A percentile compares a stretch with the other conserved stretches of the same genome.
These are phyloP conservation scores for Ophiostoma angusticollis DNA, from an alignment of 2,329 filamentous ascomycete genomes.

Conservation along the genomic window DNA sequence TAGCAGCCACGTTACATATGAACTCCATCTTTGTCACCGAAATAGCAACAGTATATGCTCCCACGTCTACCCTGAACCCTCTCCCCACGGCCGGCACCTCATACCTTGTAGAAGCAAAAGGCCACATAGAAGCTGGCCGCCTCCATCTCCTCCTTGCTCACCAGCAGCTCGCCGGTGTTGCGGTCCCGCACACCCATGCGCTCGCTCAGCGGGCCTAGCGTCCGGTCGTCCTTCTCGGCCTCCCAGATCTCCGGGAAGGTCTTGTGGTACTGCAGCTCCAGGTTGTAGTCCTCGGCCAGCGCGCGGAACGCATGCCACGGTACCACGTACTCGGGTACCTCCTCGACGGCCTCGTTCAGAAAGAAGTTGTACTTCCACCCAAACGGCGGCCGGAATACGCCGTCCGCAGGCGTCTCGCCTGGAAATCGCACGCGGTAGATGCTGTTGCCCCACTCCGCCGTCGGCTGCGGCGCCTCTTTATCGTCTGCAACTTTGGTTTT, in stretches of 20 bases:
- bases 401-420: conserved; percentile 67
- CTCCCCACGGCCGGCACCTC: too few species aligned
- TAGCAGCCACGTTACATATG: background rate
- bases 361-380: conserved; percentile 98
- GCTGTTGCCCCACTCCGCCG: conserved; percentile 79
- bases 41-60: too few species aligned
- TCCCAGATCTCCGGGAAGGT: conserved; percentile 86
- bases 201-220: conserved; percentile 74
- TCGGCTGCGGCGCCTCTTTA: conserved; percentile 49
- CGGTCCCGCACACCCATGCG: conserved; percentile 86
- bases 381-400: conserved; percentile 84
- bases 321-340: conserved; percentile 93
- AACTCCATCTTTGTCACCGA: too few species aligned
- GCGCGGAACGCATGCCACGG: conserved; percentile 97
- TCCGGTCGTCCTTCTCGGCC: conserved; percentile 72
- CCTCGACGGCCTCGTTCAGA: conserved; percentile 88
- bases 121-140: conserved; percentile 84
- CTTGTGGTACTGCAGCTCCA: conserved; percentile 90
- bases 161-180: conserved; percentile 51
- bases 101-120: conserved; percentile 96
- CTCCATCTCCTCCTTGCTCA: conserved; percentile 81
- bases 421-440: conserved; percentile 89
- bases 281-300: conserved; percentile 88
- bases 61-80: too few species aligned
- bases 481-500: conserved; percentile 37